Conservation (phyloP, 2,329 filamentous ascomycete species). For the Cryphonectria naterciae region DNA sequence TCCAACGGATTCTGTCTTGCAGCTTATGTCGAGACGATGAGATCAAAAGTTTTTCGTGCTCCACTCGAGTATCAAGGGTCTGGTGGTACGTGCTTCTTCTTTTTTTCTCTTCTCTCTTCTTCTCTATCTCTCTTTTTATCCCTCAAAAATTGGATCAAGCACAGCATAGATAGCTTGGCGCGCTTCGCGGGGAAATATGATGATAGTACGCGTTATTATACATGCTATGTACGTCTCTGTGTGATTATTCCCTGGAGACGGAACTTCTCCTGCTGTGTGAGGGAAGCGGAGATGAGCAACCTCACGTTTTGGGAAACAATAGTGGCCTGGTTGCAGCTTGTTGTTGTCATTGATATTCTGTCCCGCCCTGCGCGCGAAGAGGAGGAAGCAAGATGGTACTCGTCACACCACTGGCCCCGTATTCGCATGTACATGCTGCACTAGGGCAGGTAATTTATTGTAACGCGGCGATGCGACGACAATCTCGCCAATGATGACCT, state of each 20-base stretch:
- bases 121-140: background rate
- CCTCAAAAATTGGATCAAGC: background rate
- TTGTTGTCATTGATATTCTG: background rate
- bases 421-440: background rate
- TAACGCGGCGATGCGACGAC: background rate
- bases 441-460: background rate
- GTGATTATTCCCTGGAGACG: no score
- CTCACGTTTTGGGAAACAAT: background rate
- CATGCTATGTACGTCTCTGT: background rate
- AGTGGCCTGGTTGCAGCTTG: background rate
- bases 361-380: background rate
- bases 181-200: slow-evolving; percentile 1
- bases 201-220: background rate
- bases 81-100: background rate
- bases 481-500: background rate
- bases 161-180: background rate
- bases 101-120: background rate
- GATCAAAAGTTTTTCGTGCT: slow-evolving; percentile 1
- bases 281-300: background rate
- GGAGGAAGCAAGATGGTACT: background rate
- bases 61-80: background rate
- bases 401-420: background rate
- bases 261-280: background rate
- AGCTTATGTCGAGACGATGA: background rate
- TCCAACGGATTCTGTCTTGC: slow-evolving; percentile 8